Percentiles rank a stretch among this genome's conserved stretches.
Evolutionary conservation across 768 basidiomycete genomes (phyloP).

Genomic region (Suillus clintonianus): DNA sequence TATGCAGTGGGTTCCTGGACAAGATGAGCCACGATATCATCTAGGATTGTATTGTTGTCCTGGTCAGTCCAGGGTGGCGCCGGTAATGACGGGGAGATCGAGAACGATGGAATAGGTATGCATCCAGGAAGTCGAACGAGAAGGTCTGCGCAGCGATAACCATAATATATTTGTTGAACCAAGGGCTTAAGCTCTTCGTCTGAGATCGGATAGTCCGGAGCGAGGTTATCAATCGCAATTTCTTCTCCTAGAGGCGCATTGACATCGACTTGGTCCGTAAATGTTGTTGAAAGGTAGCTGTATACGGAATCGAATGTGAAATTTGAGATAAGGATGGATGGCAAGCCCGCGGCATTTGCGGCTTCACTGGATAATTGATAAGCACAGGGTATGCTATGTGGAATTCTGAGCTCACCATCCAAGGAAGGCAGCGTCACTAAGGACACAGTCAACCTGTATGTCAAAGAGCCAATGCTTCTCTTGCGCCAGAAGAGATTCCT

Average conservation of each 20-base stretch:
- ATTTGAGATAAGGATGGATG: slow-evolving; percentile 74
- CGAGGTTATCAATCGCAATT: slow-evolving; percentile 22
- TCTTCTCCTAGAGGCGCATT: background rate
- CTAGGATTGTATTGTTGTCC: slow-evolving; percentile 44
- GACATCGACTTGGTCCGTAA: slow-evolving; percentile 2
- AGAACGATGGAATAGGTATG: slow-evolving; percentile 79
- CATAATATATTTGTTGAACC: slow-evolving; percentile 61
- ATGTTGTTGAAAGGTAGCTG: slow-evolving; percentile 63
- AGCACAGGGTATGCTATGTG: background rate
- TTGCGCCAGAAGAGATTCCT: slow-evolving; percentile 53
- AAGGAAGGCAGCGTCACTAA: slow-evolving; percentile 79
- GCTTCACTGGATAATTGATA: slow-evolving; percentile 50
- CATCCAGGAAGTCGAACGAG: slow-evolving; percentile 69
- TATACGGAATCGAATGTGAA: slow-evolving; percentile 87
- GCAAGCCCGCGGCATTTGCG: slow-evolving; percentile 63
- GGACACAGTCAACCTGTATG: slow-evolving; percentile 55
- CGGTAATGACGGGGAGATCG: slow-evolving; percentile 52
- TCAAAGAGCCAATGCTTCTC: slow-evolving; percentile 61
- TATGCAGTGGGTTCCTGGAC: slow-evolving; percentile 29
- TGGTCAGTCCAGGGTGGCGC: slow-evolving; percentile 65
- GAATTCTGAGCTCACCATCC: slow-evolving; percentile 55
- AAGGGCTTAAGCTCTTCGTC: slow-evolving; percentile 52
- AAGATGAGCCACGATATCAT: slow-evolving; percentile 47
- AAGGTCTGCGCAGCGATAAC: slow-evolving; percentile 72
- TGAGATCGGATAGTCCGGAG: slow-evolving; percentile 59